Conservation (phyloP, 169 alveolate species). For the Besnoitia besnoiti region DNA sequence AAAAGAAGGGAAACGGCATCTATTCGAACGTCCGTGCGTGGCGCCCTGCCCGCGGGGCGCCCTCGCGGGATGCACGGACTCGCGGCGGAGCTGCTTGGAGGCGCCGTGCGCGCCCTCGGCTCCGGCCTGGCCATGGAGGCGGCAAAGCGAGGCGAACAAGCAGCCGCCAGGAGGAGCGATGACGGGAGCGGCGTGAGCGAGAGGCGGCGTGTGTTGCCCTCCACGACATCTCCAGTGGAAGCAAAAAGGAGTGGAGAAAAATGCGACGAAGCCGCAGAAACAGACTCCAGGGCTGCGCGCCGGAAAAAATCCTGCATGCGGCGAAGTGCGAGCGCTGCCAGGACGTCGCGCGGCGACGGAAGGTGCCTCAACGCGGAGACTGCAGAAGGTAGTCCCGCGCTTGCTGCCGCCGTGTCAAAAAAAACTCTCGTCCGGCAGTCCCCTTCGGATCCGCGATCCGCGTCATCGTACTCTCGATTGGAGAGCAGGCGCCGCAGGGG, state of each 20-base stretch:
- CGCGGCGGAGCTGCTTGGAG: no score
- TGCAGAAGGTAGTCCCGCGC: no score
- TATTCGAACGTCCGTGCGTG: neutral
- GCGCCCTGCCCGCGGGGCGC: neutral
- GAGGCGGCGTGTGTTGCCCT: no score
- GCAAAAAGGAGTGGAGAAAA: neutral
- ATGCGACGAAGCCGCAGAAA: neutral
- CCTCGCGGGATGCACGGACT: no score
- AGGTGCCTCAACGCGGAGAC: no score
- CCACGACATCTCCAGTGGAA: no score
- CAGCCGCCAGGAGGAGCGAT: neutral
- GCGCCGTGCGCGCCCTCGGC: neutral
- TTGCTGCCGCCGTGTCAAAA: no score
- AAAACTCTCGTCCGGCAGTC: no score
- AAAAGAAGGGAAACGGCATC: neutral
- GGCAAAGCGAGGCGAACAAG: neutral
- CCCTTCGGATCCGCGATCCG: no score
- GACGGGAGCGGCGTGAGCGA: neutral
- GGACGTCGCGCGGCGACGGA: neutral
- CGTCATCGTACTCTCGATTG: no score
- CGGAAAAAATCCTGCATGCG: neutral
- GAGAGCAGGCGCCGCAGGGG: no score
- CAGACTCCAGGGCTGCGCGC: no score
- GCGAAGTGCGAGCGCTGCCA: neutral
- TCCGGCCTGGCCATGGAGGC: neutral